Evolutionary conservation across 805 yeast species (phyloP), one percentile per base, ranked within the genome.

Genomic region (Candida tallmaniae): DNA sequence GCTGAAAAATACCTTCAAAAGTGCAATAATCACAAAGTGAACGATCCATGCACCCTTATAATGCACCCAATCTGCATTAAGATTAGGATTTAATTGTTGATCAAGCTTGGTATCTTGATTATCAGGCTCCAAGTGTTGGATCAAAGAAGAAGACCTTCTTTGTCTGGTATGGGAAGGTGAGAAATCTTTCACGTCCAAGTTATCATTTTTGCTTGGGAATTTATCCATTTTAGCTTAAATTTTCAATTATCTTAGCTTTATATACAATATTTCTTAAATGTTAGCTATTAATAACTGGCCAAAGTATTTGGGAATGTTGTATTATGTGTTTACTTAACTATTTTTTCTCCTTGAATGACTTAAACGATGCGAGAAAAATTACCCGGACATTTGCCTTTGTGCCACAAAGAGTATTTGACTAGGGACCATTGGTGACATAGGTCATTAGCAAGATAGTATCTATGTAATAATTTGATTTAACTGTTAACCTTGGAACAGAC

Each of bases 41-140:
- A 90, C 82, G 19, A 81, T 68, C 98, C 98, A 93, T 1, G 97
- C 97, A 31, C 95, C 98, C 51, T 90, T 88, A 50, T 78, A 83
- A 56, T 89, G 85, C 21, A 93, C 96, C 98, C 98, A 90, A 47
- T 80, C 80, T 18, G 97, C 97, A 56, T 93, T 93, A 62, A 88
- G 71, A 52, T 93, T 93, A 19, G 95, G 89, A 46, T 83, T 77
- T 32, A 88, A 68, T 35, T 83, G 81, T 62, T 90, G 97, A 56
- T 90, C 98, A 50, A 82, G 86, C 57, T 82, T 85, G 26, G 89
- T 94, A 47, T 90, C 97, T 48, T 85, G 74, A 12, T 88, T 80
- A 55, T 93, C 98, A 12, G 94, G 95, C 54, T 85, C 93, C 34
- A 90, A 83, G 53, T 90, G 96, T 29, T 95, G 90, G 43, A 90